phyloP scores from a whole-genome alignment of 1,284 basidiomycete species.

The Pyrrhoderma noxium region DNA sequence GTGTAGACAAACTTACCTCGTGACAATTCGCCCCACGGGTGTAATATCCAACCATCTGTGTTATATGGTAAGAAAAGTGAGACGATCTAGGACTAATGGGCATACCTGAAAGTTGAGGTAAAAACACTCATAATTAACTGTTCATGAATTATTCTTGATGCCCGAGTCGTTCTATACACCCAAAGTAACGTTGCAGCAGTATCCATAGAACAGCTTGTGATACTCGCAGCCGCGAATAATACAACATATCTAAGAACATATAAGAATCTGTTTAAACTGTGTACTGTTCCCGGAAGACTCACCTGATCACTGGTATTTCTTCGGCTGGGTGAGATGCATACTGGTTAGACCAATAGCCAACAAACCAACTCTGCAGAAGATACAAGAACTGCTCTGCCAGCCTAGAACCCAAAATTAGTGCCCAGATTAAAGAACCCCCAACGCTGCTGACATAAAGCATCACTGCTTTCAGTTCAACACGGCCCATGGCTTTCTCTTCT shows the following conservation, averaged over 20 bases:
- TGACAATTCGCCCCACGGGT: constrained; percentile 35
- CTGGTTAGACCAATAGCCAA: constrained; percentile 34
- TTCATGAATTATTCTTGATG: constrained; percentile 5
- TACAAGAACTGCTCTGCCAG: not conserved
- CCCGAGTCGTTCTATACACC: constrained; percentile 3
- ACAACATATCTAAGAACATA: constrained; percentile 17
- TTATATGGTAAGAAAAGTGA: not conserved
- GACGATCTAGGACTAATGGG: constrained; percentile 1
- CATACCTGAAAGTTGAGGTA: constrained; percentile 29
- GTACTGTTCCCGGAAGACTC: constrained; percentile 25
- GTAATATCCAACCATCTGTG: constrained; percentile 33
- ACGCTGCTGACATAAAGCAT: constrained; percentile 14
- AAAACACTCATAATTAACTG: constrained; percentile 25
- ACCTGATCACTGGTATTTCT: constrained; percentile 35
- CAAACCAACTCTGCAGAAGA: constrained; percentile 28
- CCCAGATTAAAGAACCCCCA: constrained; percentile 19
- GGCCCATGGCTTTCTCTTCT: constrained; percentile 37
- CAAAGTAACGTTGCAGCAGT: not conserved
- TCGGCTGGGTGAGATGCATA: constrained; percentile 27
- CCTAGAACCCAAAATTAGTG: not conserved
- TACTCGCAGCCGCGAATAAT: constrained; percentile 27
- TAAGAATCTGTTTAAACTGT: not conserved
- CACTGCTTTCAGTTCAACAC: constrained; percentile 27
- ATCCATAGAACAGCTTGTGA: constrained; percentile 10
- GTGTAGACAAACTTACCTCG: constrained; percentile 28